Evolutionary conservation across 148 eudicot genomes (phyloP).

Genomic region (Rhododendron kiyosumense): DNA sequence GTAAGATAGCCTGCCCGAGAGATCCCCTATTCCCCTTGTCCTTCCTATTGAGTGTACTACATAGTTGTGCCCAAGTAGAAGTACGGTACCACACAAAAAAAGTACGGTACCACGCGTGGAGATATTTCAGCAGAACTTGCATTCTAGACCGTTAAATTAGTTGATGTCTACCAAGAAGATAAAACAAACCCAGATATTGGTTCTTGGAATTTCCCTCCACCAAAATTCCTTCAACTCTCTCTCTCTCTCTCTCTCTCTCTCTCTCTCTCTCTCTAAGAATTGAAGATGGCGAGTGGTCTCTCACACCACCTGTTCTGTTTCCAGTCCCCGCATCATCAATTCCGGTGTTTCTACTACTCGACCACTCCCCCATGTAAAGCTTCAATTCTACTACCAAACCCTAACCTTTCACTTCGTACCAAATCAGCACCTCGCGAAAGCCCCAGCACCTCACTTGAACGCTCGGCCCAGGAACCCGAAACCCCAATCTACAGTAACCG

Average conservation of each 20-base stretch:
- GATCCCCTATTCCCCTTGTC: too few species aligned
- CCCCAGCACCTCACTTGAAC: conserved; percentile 10
- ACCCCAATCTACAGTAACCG: neutral
- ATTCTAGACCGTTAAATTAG: conserved; percentile 10
- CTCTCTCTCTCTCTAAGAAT: neutral
- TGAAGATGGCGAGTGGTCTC: conserved; percentile 12
- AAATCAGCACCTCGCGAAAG: conserved; percentile 24
- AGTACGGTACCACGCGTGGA: neutral
- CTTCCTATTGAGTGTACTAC: too few species aligned
- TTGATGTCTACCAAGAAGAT: neutral
- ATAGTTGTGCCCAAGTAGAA: too few species aligned
- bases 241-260: neutral
- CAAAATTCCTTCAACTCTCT: neutral
- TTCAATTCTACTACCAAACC: neutral
- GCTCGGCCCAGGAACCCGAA: neutral
- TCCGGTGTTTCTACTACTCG: neutral
- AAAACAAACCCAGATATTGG: neutral
- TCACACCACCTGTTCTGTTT: conserved; percentile 4
- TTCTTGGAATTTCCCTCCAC: neutral
- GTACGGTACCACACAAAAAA: neutral
- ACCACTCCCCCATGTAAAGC: neutral
- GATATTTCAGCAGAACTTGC: neutral
- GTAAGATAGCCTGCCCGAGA: too few species aligned
- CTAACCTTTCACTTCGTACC: neutral
- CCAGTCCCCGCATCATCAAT: neutral